Evolutionary conservation across 2,329 filamentous ascomycete species (phyloP), one percentile per base, ranked within the genome.

Genomic region (Lithohypha guttulata): DNA sequence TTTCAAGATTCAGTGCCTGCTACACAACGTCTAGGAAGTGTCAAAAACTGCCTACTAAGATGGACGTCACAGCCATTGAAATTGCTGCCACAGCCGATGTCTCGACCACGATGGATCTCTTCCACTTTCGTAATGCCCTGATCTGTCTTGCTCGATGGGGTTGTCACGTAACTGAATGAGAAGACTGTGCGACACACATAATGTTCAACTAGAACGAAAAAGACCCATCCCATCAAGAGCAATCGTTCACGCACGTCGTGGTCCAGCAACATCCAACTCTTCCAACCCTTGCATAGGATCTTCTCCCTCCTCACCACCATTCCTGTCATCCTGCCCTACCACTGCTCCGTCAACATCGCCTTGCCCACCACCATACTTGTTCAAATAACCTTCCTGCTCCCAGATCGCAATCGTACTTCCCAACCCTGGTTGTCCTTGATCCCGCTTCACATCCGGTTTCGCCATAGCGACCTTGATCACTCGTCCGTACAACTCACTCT

Each of bases 271-370:
- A 61, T 96, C 93, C 39, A 96, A 68, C 11, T 83, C 84, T 59
- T 96, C 87, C 5, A 98, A 66, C 22, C 87, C 89, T 63, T 95
- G 85, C 91, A 98, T 98, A 3, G 89, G 85, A 63, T 96, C 86
- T 52, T 80, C 75, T 1, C 73, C 71, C n/a, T n/a, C n/a, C n/a
- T n/a, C n/a, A 70, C 66, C 73, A 23, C 65, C 64, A 40, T 61
- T 63, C 43, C 61, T 18, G 10, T 26, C 62, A 48, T 66, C 66
- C 34, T 66, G 66, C 50, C 71, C 65, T 29, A 79, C 76, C 26
- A 68, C 65, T 19, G 71, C 15, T n/a, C n/a, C 77, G 50, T 74
- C 54, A 41, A 72, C 73, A 55, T 91, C 84, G 58, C 91, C 85
- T 47, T 91, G 84, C 46, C 76, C 79, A 39, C 84, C 83, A 31